Evolutionary conservation across 169 alveolate genomes (phyloP), one percentile per base, ranked within the genome.

Genomic region (Plasmodium sp.): DNA sequence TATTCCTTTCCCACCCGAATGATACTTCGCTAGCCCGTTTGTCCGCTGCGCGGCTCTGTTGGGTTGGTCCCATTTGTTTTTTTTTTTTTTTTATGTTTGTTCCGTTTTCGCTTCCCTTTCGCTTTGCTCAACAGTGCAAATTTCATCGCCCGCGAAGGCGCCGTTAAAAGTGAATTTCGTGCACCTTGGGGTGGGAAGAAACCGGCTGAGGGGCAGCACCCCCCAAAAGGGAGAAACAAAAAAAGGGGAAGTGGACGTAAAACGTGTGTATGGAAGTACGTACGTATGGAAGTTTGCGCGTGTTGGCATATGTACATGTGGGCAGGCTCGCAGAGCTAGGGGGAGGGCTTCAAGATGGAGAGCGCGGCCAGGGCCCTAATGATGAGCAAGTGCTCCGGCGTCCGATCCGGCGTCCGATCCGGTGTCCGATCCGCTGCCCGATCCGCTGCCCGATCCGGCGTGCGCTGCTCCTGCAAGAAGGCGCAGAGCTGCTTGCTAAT

Each of bases 401-500:
- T 72, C 84, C 83, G 27, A 22, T 22, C 27, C 27, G 27, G 27
- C 0, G 27, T 22, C 27, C 27, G 27, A 22, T 71, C 62, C 7
- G 27, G 85, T n/a, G n/a, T n/a, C n/a, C n/a, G n/a, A n/a, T n/a
- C n/a, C n/a, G n/a, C n/a, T n/a, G n/a, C n/a, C 84, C 83, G 27
- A 22, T 22, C 27, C 27, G 27, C 0, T 22, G 27, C 0, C 27
- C 27, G 27, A 22, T 71, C 62, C 7, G 27, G 85, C 48, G 83
- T 72, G 77, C 75, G 82, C 18, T 92, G 86, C 16, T 83, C 48
- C 77, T 92, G 84, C 31, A 92, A 48, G 73, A 27, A 92, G 18
- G 92, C 56, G 36, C 92, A 92, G 34, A 92, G 27, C 54, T 92
- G 95, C 58, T 92, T 92, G 62, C 80, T 92, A 27, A 83, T 79